These are phyloP conservation scores for Citrullus amarus DNA, from an alignment of 306 rosid genomes.

Conservation along the genomic window DNA sequence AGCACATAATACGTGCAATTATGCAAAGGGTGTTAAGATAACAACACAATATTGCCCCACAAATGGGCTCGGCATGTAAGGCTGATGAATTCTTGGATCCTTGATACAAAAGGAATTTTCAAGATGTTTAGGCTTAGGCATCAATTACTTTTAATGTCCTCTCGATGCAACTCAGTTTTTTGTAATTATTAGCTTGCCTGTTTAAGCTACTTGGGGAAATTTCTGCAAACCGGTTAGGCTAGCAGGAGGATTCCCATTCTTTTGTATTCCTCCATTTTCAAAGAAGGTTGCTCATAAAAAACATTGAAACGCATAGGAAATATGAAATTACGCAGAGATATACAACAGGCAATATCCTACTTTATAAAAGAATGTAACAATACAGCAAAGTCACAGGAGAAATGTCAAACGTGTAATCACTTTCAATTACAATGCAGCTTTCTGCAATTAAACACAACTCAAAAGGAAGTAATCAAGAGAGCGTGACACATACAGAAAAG, in stretches of 20 bases:
- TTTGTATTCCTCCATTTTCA: not conserved
- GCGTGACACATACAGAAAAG: not conserved
- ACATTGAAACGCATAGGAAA: not conserved
- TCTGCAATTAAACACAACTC: not conserved
- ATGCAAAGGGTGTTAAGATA: not conserved
- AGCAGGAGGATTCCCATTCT: not conserved
- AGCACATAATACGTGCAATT: not conserved
- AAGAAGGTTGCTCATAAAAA: not conserved
- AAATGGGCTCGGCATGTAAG: not conserved
- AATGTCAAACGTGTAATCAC: not conserved
- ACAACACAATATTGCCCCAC: not conserved
- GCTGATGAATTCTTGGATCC: not conserved
- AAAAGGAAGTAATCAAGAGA: not conserved
- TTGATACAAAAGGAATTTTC: not conserved
- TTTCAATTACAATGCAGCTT: not conserved
- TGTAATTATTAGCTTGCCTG: not conserved
- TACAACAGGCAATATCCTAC: not conserved
- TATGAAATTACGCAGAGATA: not conserved
- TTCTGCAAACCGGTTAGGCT: not conserved
- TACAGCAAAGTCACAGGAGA: not conserved
- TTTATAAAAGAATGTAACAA: no score
- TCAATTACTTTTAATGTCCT: not conserved
- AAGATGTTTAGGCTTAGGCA: not conserved
- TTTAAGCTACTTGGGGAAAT: not conserved
- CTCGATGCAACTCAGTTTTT: not conserved